Conservation (phyloP, 1,284 basidiomycete species). For the Ceratobasidium sp. region DNA sequence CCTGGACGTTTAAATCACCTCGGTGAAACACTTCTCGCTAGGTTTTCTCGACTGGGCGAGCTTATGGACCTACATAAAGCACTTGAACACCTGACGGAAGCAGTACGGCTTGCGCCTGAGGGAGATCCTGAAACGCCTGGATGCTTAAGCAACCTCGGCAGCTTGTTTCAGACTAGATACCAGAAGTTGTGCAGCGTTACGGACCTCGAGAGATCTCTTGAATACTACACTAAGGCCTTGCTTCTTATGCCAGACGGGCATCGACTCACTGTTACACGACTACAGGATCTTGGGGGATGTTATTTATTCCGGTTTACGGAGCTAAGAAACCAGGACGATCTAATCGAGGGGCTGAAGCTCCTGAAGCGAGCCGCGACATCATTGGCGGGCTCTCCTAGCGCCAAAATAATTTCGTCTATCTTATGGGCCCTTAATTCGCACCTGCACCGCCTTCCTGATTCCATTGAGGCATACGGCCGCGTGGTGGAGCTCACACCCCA, state of each 20-base stretch:
- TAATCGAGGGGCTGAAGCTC: no score
- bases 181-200: not conserved
- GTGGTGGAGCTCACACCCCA: slow-evolving; percentile 14
- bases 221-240: not conserved
- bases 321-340: not conserved
- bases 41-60: not conserved
- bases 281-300: not conserved
- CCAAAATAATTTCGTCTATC: not conserved
- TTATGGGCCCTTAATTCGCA: not conserved
- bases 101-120: not conserved
- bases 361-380: not conserved
- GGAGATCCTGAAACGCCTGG: not conserved
- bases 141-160: not conserved
- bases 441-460: not conserved
- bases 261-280: no score
- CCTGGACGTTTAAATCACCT: not conserved
- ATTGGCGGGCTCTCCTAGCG: not conserved
- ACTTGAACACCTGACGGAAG: not conserved
- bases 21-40: not conserved
- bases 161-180: not conserved
- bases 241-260: slow-evolving; percentile 2
- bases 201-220: not conserved
- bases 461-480: slow-evolving; percentile 1
- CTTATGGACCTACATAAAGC: not conserved
- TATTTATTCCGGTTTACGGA: no score